Percentiles rank a stretch among this genome's conserved stretches.
Evolutionary conservation across 2,329 filamentous ascomycete species (phyloP).

Genomic region (Ciborinia camelliae): DNA sequence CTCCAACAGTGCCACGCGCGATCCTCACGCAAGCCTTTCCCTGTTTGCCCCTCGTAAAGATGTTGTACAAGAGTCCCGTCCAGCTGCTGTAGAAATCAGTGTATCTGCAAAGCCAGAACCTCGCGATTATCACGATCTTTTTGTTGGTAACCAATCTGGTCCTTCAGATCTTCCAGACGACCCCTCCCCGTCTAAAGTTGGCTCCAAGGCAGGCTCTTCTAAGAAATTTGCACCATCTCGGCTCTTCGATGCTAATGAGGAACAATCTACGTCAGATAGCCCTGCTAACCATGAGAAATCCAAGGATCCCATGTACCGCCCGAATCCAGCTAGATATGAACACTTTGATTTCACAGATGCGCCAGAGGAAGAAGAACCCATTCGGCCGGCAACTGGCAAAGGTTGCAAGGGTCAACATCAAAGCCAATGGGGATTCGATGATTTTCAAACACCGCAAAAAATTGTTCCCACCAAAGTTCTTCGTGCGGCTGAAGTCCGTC

Average conservation of each 20-base stretch:
- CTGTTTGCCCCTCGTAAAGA: conserved; percentile 70
- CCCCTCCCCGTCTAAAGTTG: conserved; percentile 34
- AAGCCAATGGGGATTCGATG: conserved; percentile 82
- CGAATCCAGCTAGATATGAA: conserved; percentile 74
- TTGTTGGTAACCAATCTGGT: conserved; percentile 45
- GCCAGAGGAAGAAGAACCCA: conserved; percentile 38
- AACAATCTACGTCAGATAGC: conserved; percentile 42
- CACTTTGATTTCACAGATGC: conserved; percentile 82
- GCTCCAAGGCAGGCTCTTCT: conserved; percentile 52
- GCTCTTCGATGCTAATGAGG: conserved; percentile 59
- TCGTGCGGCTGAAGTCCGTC: conserved; percentile 66
- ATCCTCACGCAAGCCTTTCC: conserved; percentile 68
- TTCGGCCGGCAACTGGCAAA: conserved; percentile 25
- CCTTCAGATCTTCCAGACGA: conserved; percentile 28
- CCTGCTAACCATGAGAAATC: conserved; percentile 45
- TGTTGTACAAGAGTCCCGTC: conserved; percentile 48
- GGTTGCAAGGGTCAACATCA: conserved; percentile 56
- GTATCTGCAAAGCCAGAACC: conserved; percentile 66
- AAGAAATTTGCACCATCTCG: conserved; percentile 63
- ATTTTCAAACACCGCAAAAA: conserved; percentile 83
- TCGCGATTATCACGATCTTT: conserved; percentile 68
- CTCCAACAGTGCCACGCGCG: conserved; percentile 54
- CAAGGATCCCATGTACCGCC: conserved; percentile 48
- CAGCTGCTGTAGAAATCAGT: conserved; percentile 58
- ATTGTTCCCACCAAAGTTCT: conserved; percentile 54